phyloP scores from a whole-genome alignment of 2,329 filamentous ascomycete species.

The Lasiodiplodia theobromae region DNA sequence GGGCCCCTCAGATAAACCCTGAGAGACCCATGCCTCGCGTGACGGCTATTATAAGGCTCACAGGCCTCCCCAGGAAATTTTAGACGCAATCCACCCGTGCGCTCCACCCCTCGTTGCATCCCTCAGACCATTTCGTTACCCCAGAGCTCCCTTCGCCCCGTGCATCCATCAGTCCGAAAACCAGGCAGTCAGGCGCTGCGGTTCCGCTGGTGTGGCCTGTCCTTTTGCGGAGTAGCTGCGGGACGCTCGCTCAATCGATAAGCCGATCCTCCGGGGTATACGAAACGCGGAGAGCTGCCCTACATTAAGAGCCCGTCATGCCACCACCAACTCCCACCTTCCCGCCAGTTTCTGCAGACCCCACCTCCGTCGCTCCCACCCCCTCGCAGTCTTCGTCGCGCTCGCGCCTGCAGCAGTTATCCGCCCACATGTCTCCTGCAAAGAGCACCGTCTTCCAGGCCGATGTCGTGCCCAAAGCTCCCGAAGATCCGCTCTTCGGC shows the following conservation, averaged over 20 bases:
- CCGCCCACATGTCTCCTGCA: slow-evolving; percentile 73
- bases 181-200: slow-evolving; percentile 10
- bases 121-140: slow-evolving; percentile 11
- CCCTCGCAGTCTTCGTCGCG: slow-evolving; percentile 11
- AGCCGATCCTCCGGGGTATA: slow-evolving; percentile 25
- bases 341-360: slow-evolving; percentile 27
- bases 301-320: slow-evolving; percentile 29
- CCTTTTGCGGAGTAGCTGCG: slow-evolving; percentile 20
- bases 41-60: slow-evolving; percentile 22
- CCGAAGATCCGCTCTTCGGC: slow-evolving; percentile 94
- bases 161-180: slow-evolving; percentile 16
- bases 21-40: slow-evolving; percentile 9
- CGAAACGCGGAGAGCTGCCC: slow-evolving; percentile 25
- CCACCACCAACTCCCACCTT: slow-evolving; percentile 32
- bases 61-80: slow-evolving; percentile 2
- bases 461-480: slow-evolving; percentile 83
- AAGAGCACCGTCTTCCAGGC: slow-evolving; percentile 74
- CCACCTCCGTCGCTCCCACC: slow-evolving; percentile 8
- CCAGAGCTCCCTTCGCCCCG: slow-evolving; percentile 19
- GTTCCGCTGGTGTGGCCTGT: slow-evolving; percentile 3
- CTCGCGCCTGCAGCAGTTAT: slow-evolving; percentile 62
- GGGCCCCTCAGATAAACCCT: slow-evolving; percentile 20
- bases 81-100: not conserved
- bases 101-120: slow-evolving; percentile 14
- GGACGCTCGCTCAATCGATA: slow-evolving; percentile 27